Evolutionary conservation across 1,284 basidiomycete species (phyloP).

Genomic region (Schizopora paradoxa): DNA sequence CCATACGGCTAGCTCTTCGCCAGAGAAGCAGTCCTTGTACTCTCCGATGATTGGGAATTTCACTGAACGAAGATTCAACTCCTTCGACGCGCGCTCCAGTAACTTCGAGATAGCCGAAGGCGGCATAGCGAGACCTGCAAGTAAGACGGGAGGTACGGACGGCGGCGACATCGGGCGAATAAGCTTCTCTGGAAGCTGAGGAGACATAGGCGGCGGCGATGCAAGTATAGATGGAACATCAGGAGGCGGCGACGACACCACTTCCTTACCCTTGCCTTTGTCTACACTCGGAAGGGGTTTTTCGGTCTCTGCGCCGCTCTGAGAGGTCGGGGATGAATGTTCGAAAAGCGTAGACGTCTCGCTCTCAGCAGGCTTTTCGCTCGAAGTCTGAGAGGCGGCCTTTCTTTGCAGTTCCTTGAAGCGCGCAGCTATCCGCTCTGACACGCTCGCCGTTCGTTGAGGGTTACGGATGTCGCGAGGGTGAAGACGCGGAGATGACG

Average conservation of each 20-base stretch:
- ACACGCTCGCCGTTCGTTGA: conserved; percentile 60
- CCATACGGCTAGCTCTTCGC: conserved; percentile 77
- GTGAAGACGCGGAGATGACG: conserved; percentile 62
- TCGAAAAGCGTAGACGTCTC: conserved; percentile 28
- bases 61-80: conserved; percentile 58
- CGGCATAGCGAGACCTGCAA: conserved; percentile 69
- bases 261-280: conserved; percentile 74
- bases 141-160: conserved; percentile 50
- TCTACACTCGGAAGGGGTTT: conserved; percentile 49
- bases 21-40: conserved; percentile 80
- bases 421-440: conserved; percentile 70
- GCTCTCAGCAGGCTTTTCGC: conserved; percentile 25
- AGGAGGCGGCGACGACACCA: conserved; percentile 35
- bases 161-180: conserved; percentile 35
- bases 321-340: conserved; percentile 23
- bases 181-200: conserved; percentile 42
- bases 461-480: conserved; percentile 46
- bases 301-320: conserved; percentile 33
- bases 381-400: conserved; percentile 37
- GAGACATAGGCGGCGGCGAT: conserved; percentile 63
- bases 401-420: conserved; percentile 69
- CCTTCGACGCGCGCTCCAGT: conserved; percentile 56
- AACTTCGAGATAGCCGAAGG: conserved; percentile 61
- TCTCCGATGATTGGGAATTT: conserved; percentile 83
- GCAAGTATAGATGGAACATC: conserved; percentile 35